Base-by-base conservation (phyloP, 2,329 filamentous ascomycete genomes). In the Trichoderma afroharzianum region DNA sequence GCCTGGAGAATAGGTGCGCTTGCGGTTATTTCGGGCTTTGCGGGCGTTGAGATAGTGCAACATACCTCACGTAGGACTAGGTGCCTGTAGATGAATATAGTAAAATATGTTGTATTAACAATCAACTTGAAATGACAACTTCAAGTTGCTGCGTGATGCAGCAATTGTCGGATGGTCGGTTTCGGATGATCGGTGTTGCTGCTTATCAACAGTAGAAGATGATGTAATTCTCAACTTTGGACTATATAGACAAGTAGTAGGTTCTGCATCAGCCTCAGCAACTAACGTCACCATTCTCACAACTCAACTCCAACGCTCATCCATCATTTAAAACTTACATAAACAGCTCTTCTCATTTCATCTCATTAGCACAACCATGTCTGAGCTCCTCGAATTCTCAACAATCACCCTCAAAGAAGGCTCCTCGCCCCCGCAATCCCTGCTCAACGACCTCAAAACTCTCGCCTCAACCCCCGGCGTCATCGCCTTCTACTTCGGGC, bases 391-490 rank as follows among this genome's bases (percentile, higher is more conserved):
- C 74, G 77, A 81, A 47, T 73, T 81, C 64, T 76, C 78, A 71
- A 75, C 76, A 70, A 72, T 82, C 74, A 77, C 76, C 68, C 80
- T 82, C 75, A 79, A 78, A 67, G 30, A 53, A 75, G 76, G 24
- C 63, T 73, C 50, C 75, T 72, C 76, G 18, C 72, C 74, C 18
- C 77, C 78, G 26, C 77, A 77, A 11, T 74, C 76, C 43, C 74
- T 76, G 61, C 76, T 79, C 67, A 73, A 75, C 69, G 74, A 77
- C 74, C 77, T 73, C 73, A 72, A 76, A 66, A 72, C 74, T 57
- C 76, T 81, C 24, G 77, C 78, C 63, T 76, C 79, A 55, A 74
- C 78, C 59, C 76, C 80, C 36, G 80, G 80, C 74, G 76, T 81
- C 64, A 67, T 73, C 66, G 75, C 76, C 68, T 72, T 82, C 36